Evolutionary conservation across 805 yeast genomes (phyloP), one percentile per base, ranked within the genome.

Genomic region (Wickerhamomyces canadensis): DNA sequence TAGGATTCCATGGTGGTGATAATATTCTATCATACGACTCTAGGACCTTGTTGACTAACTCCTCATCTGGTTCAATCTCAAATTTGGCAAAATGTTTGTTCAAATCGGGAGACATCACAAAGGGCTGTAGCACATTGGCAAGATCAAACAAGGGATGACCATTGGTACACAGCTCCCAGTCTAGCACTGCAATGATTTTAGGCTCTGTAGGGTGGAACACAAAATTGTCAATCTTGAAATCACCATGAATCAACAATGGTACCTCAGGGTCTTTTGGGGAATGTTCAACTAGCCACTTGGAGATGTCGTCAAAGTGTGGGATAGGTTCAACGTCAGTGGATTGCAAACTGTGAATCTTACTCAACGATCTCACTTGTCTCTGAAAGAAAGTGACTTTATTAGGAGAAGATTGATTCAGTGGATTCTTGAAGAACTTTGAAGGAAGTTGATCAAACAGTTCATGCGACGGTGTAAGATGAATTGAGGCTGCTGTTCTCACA

Each of bases 101-200:
- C 38, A 71, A 44, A 25, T 51, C 34, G 8, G 52, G 47, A 1
- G 80, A 72, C 39, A 74, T 49, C 31, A 61, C 65, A 49, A 67
- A 76, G 11, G 80, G 78, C 49, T 74, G 80, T 19, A 78, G 57
- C 21, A 76, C 61, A 49, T 78, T 78, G 14, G 80, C 73, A 22
- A 78, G 57, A 47, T 78, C 84, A 41, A 79, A 77, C 31, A 77
- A 53, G 1, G 84, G 84, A 45, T 77, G 80, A 0, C 84, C 84
- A 40, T 74, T 61, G 0, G 84, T 78, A 44, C 81, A 75, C 27
- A 78, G 57, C 51, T 78, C 84, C 84, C 84, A 78, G 50, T 78
- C 84, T 29, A 78, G 60, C 3, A 78, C 72, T 0, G 82, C 81
- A 34, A 70, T 57, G 3, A 77, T 74, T 31, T 55, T 52, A 16